Conservation (phyloP, 306 rosid species). For the Rosa lucieae region DNA sequence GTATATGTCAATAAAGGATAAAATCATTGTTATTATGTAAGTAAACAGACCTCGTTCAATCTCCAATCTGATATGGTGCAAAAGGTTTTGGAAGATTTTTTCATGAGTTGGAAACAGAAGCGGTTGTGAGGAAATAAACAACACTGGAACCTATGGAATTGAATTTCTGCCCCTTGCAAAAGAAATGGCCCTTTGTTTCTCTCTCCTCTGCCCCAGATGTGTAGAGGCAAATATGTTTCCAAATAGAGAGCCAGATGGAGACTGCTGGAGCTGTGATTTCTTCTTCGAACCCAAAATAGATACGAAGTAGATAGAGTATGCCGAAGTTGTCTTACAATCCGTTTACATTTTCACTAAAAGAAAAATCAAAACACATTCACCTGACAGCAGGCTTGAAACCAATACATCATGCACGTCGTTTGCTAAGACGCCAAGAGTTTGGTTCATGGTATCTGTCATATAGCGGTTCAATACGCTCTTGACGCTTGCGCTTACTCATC, state of each 20-base stretch:
- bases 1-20: not conserved
- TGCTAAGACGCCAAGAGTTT: slow-evolving; percentile 89
- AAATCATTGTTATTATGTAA: not conserved
- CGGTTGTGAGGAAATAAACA: not conserved
- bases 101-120: not conserved
- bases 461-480: slow-evolving; percentile 84
- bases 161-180: not conserved
- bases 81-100: not conserved
- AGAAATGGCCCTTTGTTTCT: not conserved
- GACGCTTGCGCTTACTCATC: slow-evolving; percentile 88
- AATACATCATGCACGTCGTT: slow-evolving; percentile 69
- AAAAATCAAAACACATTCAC: not conserved
- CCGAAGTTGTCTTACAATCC: not conserved
- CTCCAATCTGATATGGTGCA: not conserved
- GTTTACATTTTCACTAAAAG: not conserved
- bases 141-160: not conserved
- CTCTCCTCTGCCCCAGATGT: not conserved
- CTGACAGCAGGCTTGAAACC: not conserved
- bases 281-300: not conserved
- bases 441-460: slow-evolving; percentile 92
- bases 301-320: not conserved
- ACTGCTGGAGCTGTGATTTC: not conserved
- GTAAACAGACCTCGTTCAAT: not conserved
- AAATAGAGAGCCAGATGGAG: not conserved
- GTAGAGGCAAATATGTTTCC: not conserved